These are phyloP conservation scores for Diaporthe ampelina DNA, from an alignment of 2,329 filamentous ascomycete genomes.

Conservation along the genomic window DNA sequence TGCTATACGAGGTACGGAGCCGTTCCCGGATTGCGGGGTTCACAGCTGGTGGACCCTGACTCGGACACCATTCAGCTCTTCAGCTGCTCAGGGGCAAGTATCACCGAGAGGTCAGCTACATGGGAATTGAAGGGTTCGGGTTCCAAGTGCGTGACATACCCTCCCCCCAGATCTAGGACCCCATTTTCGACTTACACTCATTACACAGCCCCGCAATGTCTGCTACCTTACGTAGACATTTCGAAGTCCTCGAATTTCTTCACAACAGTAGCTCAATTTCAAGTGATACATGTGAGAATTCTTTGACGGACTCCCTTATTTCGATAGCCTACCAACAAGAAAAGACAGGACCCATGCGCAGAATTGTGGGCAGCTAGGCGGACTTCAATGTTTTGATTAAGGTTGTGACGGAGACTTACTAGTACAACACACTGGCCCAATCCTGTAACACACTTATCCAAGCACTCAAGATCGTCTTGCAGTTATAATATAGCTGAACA, in stretches of 20 bases:
- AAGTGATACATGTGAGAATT: neutral
- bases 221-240: neutral
- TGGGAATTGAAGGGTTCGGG: neutral
- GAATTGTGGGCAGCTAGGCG: neutral
- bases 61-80: slow-evolving; percentile 4
- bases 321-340: neutral
- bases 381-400: neutral
- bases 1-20: neutral
- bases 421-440: neutral
- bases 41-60: slow-evolving; percentile 25
- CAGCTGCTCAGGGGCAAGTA: slow-evolving; percentile 1
- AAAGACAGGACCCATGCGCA: neutral
- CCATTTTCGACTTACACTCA: neutral
- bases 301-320: neutral
- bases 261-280: neutral
- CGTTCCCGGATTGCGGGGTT: slow-evolving; percentile 24
- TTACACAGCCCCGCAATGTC: neutral
- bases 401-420: neutral
- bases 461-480: neutral
- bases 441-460: neutral
- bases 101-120: neutral
- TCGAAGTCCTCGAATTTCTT: neutral
- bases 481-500: too few species aligned
- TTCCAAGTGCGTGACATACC: neutral
- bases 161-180: neutral